Percentiles rank a stretch among this genome's conserved stretches.
These are phyloP conservation scores for Dryadomyces sulphureus DNA, from an alignment of 2,329 filamentous ascomycete genomes.

Conservation along the genomic window DNA sequence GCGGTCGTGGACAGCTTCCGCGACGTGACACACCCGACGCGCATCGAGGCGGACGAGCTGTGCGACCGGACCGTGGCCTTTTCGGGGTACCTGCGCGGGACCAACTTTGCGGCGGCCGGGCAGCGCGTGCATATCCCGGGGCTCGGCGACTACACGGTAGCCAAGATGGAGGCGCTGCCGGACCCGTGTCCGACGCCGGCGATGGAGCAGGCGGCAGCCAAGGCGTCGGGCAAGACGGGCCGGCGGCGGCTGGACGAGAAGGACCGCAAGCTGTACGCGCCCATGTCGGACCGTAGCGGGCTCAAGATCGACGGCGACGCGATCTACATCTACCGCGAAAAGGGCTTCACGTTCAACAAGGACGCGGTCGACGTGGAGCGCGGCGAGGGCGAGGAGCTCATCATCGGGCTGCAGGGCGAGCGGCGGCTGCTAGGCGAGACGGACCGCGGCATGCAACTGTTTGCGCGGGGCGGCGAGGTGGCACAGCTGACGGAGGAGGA, in stretches of 20 bases:
- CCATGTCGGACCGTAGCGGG: constrained; percentile 95
- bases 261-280: constrained; percentile 89
- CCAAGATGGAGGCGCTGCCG: constrained; percentile 71
- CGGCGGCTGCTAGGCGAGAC: constrained; percentile 69
- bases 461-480: constrained; percentile 61
- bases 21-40: constrained; percentile 85
- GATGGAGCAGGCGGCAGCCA: constrained; percentile 76
- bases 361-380: constrained; percentile 55
- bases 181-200: constrained; percentile 91
- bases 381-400: constrained; percentile 90
- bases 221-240: constrained; percentile 64
- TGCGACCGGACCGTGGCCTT: constrained; percentile 84
- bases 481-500: constrained; percentile 42
- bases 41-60: constrained; percentile 74
- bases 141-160: constrained; percentile 74
- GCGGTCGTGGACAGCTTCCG: constrained; percentile 85
- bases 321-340: constrained; percentile 68
- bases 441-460: constrained; percentile 71
- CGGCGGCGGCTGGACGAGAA: constrained; percentile 81
- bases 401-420: constrained; percentile 76
- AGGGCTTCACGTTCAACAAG: constrained; percentile 60
- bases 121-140: constrained; percentile 87
- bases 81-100: constrained; percentile 87
- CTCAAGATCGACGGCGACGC: constrained; percentile 94
- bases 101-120: constrained; percentile 76